These are phyloP conservation scores for Annona cherimola DNA, from an alignment of 164 flowering plant species.

Conservation along the genomic window DNA sequence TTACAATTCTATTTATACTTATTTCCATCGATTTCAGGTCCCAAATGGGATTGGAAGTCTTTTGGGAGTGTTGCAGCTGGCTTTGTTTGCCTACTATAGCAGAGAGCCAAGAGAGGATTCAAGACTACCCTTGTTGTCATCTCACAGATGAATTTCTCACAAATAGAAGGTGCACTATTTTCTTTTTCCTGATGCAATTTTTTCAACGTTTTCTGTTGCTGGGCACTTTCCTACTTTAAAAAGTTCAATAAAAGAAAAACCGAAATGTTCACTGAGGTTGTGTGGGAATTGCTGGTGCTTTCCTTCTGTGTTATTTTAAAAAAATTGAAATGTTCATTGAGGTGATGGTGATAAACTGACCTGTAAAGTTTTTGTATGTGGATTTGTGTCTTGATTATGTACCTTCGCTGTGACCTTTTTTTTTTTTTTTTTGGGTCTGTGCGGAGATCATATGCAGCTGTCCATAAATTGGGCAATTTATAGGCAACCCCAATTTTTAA, in stretches of 20 bases:
- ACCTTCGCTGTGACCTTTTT: too few species aligned
- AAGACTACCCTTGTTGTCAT: slow-evolving; percentile 51
- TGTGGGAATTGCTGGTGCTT: background rate
- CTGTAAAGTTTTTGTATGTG: too few species aligned
- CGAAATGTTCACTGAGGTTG: background rate
- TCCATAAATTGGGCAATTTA: too few species aligned
- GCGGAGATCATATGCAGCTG: too few species aligned
- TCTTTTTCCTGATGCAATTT: background rate
- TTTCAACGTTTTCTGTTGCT: background rate
- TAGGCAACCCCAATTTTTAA: too few species aligned
- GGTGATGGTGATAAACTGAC: too few species aligned
- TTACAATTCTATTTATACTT: background rate
- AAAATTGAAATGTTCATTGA: background rate
- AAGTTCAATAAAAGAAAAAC: background rate
- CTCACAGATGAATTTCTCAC: slow-evolving; percentile 28
- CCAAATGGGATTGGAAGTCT: slow-evolving; percentile 87
- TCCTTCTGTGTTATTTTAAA: background rate
- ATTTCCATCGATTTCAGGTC: slow-evolving; percentile 43
- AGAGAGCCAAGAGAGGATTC: slow-evolving; percentile 29
- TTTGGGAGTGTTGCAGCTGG: slow-evolving; percentile 60
- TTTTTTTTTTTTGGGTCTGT: too few species aligned
- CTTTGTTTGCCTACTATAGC: slow-evolving; percentile 50
- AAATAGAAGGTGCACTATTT: background rate
- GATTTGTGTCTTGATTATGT: too few species aligned
- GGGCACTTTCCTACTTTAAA: background rate